A percentile compares a stretch with the other conserved stretches of the same genome.
Evolutionary conservation across 768 basidiomycete genomes (phyloP).

Genomic region (Russula dissimulans): DNA sequence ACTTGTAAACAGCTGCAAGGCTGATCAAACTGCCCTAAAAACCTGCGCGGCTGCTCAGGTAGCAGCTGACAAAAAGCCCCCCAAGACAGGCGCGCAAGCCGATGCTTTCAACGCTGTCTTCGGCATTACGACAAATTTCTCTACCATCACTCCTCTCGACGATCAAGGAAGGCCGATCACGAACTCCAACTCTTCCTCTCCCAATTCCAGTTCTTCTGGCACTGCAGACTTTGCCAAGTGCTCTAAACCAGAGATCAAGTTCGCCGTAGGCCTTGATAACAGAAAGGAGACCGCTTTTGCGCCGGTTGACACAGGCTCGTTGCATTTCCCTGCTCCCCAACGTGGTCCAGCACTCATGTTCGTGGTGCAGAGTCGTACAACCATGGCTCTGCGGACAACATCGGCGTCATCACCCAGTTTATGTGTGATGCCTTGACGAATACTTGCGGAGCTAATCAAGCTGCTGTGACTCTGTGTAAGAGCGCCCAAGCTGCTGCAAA

Average conservation of each 20-base stretch:
- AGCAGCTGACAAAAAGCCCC: constrained; percentile 22
- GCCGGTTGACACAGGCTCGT: constrained; percentile 32
- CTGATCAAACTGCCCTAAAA: constrained; percentile 42
- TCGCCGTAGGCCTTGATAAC: constrained; percentile 43
- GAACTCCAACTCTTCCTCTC: constrained; percentile 17
- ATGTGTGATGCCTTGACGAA: constrained; percentile 45
- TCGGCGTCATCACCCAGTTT: constrained; percentile 43
- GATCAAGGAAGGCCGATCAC: constrained; percentile 32
- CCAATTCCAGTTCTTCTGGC: not conserved
- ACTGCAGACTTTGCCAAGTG: constrained; percentile 45
- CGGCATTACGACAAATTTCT: constrained; percentile 35
- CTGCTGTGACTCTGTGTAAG: constrained; percentile 37
- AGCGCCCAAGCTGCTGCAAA: constrained; percentile 35
- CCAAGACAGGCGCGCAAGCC: constrained; percentile 21
- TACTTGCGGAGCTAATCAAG: constrained; percentile 40
- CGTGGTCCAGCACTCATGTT: not conserved
- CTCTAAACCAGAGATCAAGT: constrained; percentile 45
- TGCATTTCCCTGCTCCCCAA: not conserved
- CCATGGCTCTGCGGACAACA: constrained; percentile 18
- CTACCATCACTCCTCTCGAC: constrained; percentile 28
- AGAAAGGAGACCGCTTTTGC: constrained; percentile 48
- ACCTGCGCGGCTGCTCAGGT: constrained; percentile 37
- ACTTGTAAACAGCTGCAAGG: constrained; percentile 43
- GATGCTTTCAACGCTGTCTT: constrained; percentile 47
- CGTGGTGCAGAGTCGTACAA: constrained; percentile 1